Base-by-base conservation (phyloP, 169 alveolate species). In the Plasmodium adleri region DNA sequence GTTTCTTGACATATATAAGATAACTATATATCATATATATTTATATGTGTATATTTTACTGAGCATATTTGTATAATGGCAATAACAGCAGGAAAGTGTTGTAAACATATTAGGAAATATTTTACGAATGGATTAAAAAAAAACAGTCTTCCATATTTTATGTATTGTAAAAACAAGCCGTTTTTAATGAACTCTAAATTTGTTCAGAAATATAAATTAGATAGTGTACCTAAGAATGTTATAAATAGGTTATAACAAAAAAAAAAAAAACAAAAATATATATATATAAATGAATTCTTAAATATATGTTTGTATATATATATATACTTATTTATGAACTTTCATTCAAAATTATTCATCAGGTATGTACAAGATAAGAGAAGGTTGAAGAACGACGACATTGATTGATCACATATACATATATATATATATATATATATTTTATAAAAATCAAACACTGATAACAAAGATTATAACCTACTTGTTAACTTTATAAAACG, bases 321-420 rank as follows among this genome's bases (percentile, higher is more conserved):
- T 32, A 5, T 5, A 32, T 32, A 45, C 26, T 71, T 12, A 4
- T 15, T 43, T 68, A 45, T 45, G 12, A 68, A 2, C 0, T 56
- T 56, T 20, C 0, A 58, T 63, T 72, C 28, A 26, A 39, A 76
- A 49, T 49, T 12, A 13, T n/a, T 17, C 22, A 20, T 22, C 26
- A 76, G 88, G 52, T 76, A 76, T 68, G 32, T 76, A 32, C 88
- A 76, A 76, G 88, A 76, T 58, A 76, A 64, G n/a, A 67, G 88
- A 68, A 76, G 88, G 58, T 26, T 76, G 17, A 76, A 76, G 32
- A 66, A 39, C 17, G 88, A 76, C 9, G 49, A 50, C 22, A 54
- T 15, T 45, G 63, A 58, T 49, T 52, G 20, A 52, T 52, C 22
- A 12, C 0, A 52, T 9, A 52, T 52, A 15, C 8, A 52, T 13